A percentile compares a stretch with the other conserved stretches of the same genome.
Conservation (phyloP, 2,329 filamentous ascomycete species). For the Fusarium sp. region DNA sequence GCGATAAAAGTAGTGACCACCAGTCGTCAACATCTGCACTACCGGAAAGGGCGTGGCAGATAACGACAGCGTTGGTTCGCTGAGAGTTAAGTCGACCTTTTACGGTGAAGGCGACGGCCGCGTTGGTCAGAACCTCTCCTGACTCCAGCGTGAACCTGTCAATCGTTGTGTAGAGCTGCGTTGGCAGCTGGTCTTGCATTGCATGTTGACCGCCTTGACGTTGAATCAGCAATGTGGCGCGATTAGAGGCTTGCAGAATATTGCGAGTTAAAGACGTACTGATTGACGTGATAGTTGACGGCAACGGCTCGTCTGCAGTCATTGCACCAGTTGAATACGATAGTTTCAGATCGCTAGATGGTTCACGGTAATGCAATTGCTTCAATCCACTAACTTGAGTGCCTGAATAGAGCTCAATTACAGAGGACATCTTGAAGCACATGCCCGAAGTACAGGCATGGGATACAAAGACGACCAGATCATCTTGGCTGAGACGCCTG, state of each 20-base stretch:
- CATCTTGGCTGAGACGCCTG: neutral
- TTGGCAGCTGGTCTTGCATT: neutral
- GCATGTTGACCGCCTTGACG: neutral
- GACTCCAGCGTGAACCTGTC: neutral
- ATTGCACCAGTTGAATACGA: neutral
- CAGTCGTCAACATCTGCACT: neutral
- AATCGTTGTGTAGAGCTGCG: neutral
- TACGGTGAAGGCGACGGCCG: neutral
- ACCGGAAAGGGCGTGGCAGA: slow-evolving; percentile 1
- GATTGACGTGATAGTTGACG: neutral
- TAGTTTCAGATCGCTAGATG: neutral
- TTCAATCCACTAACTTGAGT: neutral
- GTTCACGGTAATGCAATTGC: neutral
- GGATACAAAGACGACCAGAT: neutral
- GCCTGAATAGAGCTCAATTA: neutral
- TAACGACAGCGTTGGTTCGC: neutral
- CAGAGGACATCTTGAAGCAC: neutral
- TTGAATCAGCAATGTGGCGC: neutral
- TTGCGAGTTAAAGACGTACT: neutral
- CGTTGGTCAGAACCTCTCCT: neutral
- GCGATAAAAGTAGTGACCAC: neutral
- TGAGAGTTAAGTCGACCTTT: neutral
- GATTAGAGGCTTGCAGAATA: neutral
- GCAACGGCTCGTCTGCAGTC: neutral
- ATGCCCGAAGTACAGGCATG: neutral